Base-by-base conservation (phyloP, 768 basidiomycete genomes). In the Ramaria rubella region DNA sequence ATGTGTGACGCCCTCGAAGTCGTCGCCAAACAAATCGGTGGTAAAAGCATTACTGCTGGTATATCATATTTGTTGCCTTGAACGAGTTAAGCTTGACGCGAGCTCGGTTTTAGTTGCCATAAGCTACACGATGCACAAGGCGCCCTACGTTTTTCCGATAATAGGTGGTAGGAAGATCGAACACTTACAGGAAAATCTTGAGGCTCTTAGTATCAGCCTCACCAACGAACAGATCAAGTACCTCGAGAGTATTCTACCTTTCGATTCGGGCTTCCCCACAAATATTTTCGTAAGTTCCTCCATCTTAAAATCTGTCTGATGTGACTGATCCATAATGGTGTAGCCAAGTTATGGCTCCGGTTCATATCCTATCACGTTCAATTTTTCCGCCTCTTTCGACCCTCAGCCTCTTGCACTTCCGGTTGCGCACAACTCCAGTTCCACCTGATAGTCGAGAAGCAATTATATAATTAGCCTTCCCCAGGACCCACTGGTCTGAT, bases 81-180 rank as follows among this genome's bases (percentile, higher is more conserved):
- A 24, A 30, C 7, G 27, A 24, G 2, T 24, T 19, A 4, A 24
- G n/a, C 17, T 27, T 44, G 17, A 60, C 17, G 4, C 7, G 11
- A 30, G 5, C 17, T 21, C 26, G n/a, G 14, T 45, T 26, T 23
- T 40, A 77, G 77, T 80, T 3, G 78, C 79, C 7, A 76, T 82
- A 57, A 78, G 79, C 14, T 81, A 80, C 57, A 67, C 81, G 11
- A 68, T 82, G 67, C 77, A 80, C 42, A 83, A 81, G 64, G 70
- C 75, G 5, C 74, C 76, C 0, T 79, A 72, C 52, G 77, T 79
- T 0, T 81, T 81, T 67, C 78, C 78, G 0, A 70, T 81, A 56
- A 65, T 81, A 26, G 79, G 79, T 4, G 75, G 78, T 0, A 71
- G 78, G 50, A 83, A 80, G 61, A 65, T 79, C 42, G 78, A 79